These are phyloP conservation scores for Hypoxylon sp. DNA, from an alignment of 2,329 filamentous ascomycete genomes.

Conservation along the genomic window DNA sequence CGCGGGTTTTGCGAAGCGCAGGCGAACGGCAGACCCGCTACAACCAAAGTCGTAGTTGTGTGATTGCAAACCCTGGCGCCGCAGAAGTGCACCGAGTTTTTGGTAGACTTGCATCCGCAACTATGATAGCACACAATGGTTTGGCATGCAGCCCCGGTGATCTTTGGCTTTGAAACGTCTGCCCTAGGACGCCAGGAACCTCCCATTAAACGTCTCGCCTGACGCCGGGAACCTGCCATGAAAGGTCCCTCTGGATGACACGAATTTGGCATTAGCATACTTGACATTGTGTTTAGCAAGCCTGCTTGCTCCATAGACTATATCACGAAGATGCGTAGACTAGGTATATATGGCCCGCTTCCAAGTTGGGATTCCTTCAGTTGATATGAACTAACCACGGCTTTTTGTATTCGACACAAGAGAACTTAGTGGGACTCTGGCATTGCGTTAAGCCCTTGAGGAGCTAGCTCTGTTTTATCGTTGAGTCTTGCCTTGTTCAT, in stretches of 20 bases:
- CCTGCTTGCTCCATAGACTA: slow-evolving; percentile 33
- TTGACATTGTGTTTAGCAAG: slow-evolving; percentile 34
- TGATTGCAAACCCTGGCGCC: slow-evolving; percentile 32
- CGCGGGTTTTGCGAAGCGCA: slow-evolving; percentile 19
- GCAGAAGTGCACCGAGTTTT: slow-evolving; percentile 33
- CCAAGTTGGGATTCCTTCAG: not conserved
- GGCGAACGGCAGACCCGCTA: slow-evolving; percentile 37
- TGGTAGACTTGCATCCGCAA: slow-evolving; percentile 44
- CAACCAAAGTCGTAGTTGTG: slow-evolving; percentile 10
- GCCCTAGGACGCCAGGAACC: not conserved
- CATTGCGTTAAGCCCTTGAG: not conserved
- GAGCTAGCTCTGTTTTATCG: slow-evolving; percentile 7
- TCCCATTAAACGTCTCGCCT: not conserved
- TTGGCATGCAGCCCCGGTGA: slow-evolving; percentile 21
- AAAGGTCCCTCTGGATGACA: not conserved
- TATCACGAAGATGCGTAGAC: not conserved
- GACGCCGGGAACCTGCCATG: not conserved
- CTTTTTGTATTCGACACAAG: slow-evolving; percentile 1
- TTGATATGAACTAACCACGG: not conserved
- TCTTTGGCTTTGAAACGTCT: not conserved
- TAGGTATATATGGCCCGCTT: slow-evolving; percentile 1
- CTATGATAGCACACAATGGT: slow-evolving; percentile 43
- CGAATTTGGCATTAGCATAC: not conserved
- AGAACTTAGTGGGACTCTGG: not conserved
- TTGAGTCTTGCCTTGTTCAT: slow-evolving; percentile 7